Evolutionary conservation across 306 rosid genomes (phyloP), one percentile per base, ranked within the genome.

Genomic region (Calophaca sinica): DNA sequence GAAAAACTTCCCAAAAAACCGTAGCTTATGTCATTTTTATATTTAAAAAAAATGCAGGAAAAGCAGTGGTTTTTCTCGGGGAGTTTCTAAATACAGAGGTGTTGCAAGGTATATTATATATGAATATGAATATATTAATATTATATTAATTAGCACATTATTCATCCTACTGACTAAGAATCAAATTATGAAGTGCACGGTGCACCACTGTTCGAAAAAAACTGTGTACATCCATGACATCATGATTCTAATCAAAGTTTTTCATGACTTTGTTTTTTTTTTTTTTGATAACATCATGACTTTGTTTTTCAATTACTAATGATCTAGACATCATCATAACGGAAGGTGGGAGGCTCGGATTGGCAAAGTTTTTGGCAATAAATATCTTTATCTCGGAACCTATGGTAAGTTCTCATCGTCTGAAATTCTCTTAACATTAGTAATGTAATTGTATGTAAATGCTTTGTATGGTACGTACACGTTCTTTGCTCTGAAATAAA

Each of bases 331-430:
- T 62, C 98, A 90, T 83, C 98, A 93, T 64, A 93, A 93, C 13
- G 98, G 98, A 76, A 88, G 98, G 74, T 93, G 98, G 98, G 98
- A 93, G 82, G 98, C 98, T 72, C 83, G 98, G 54, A 93, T 93
- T 80, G 98, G 98, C 39, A 86, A 93, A 72, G 98, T 93, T 33
- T 93, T 90, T 13, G 98, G 98, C 80, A 93, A 93, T 83, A 90
- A 90, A 59, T 93, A 93, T 80, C 98, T 93, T 61, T 93, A 93
- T 73, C 98, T 93, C 1, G 98, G 98, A 39, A 93, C 98, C 46
- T 93, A 90, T 75, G 98, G 98, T 93, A 81, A 46, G 44, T 29
- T 42, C 26, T 20, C 26, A 20, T 28, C n/a, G 4, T 58, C 41
- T 58, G 11, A 29, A 11, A 6, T 50, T 62, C 39, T 58, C 54